A percentile compares a stretch with the other conserved stretches of the same genome.
phyloP scores from a whole-genome alignment of 108 stramenopile species.

The Chaetoceros tenuissimus region DNA sequence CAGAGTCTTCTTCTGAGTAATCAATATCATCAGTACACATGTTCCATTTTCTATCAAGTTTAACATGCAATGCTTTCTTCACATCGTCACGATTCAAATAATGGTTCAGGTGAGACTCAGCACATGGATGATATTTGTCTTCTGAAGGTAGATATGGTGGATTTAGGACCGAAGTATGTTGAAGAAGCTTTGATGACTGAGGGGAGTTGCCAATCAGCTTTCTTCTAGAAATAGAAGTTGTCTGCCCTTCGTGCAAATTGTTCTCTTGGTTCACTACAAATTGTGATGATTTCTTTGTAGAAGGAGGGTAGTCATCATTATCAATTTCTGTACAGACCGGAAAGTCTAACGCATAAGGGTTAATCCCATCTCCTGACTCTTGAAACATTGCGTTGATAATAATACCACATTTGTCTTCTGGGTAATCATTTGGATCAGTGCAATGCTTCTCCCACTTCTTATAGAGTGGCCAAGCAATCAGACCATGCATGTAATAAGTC shows the following conservation, averaged over 20 bases:
- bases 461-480: constrained; percentile 45
- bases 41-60: constrained; percentile 32
- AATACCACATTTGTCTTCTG: constrained; percentile 15
- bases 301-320: background rate
- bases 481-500: constrained; percentile 47
- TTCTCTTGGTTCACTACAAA: background rate
- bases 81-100: constrained; percentile 60
- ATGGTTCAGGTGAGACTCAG: constrained; percentile 21
- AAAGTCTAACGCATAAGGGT: constrained; percentile 71
- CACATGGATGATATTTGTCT: constrained; percentile 48
- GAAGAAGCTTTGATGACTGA: background rate
- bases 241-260: background rate
- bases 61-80: constrained; percentile 47
- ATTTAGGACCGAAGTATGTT: constrained; percentile 1
- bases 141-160: constrained; percentile 22
- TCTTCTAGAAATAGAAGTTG: background rate
- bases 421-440: background rate
- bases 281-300: background rate
- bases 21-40: constrained; percentile 20
- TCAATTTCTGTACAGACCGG: constrained; percentile 42
- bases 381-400: constrained; percentile 24
- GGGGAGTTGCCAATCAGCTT: background rate
- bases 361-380: constrained; percentile 28
- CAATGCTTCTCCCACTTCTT: constrained; percentile 18
- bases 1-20: constrained; percentile 17